Conservation (phyloP, 1,284 basidiomycete species). For the Ganoderma sinense region DNA sequence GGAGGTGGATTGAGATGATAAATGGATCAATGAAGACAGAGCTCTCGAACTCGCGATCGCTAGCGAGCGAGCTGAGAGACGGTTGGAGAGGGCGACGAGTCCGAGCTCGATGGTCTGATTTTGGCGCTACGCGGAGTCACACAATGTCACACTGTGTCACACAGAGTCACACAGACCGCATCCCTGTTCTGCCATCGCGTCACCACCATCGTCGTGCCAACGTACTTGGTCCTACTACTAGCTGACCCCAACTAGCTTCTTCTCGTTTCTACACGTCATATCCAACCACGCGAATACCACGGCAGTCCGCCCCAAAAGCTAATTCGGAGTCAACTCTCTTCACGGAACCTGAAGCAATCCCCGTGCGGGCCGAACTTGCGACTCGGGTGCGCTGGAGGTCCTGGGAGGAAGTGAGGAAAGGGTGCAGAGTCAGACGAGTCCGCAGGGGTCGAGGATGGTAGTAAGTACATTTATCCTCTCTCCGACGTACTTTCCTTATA, state of each 20-base stretch:
- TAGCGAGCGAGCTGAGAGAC: too few species aligned
- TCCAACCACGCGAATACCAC: too few species aligned
- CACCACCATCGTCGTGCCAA: neutral
- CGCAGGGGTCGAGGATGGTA: neutral
- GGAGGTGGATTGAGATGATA: too few species aligned
- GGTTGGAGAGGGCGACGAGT: too few species aligned
- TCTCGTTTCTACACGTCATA: slow-evolving; percentile 28
- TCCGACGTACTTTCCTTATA: neutral
- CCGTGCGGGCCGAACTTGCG: slow-evolving; percentile 28
- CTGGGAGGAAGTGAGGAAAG: slow-evolving; percentile 15
- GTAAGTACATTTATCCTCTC: neutral
- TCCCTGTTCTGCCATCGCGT: too few species aligned
- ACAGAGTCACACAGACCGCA: neutral
- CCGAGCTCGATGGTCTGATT: too few species aligned
- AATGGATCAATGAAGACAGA: too few species aligned
- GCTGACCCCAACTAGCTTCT: slow-evolving; percentile 1
- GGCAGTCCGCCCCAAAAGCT: slow-evolving; percentile 34
- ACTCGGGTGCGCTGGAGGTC: slow-evolving; percentile 13
- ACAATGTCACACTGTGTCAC: too few species aligned
- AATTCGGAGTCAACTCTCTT: slow-evolving; percentile 9
- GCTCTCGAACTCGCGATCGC: too few species aligned
- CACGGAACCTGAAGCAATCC: slow-evolving; percentile 21
- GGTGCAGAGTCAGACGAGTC: neutral
- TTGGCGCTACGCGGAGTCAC: too few species aligned
- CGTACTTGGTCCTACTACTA: neutral